Evolutionary conservation across 2,329 filamentous ascomycete genomes (phyloP), one percentile per base, ranked within the genome.

Genomic region (Fusarium sarcochroum): DNA sequence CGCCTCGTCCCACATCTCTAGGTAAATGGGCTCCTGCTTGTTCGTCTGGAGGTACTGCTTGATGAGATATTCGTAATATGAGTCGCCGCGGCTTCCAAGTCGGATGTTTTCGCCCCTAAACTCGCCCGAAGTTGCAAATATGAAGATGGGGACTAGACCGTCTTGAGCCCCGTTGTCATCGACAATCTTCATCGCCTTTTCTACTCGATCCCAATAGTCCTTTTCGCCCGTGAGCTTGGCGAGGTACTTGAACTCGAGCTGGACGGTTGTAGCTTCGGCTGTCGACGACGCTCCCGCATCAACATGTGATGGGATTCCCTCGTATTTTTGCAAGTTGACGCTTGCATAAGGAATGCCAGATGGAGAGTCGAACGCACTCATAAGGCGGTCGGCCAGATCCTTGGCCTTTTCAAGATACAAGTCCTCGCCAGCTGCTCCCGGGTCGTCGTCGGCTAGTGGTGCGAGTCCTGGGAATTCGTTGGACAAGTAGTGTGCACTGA

Each of bases 41-140:
- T 92, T 93, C 14, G 96, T 99, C 80, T 99, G 96, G 20, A 98
- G 85, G 77, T 97, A 98, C 79, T 99, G 96, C 82, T 99, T 99
- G 84, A 98, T 97, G 50, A 99, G 88, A 78, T 99, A 99, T 81
- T 99, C 93, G 81, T 99, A 99, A 81, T 98, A 99, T 47, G 94
- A 98, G 82, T 99, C 96, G 45, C 96, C 96, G 64, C 96, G 89
- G 77, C 93, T 98, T 38, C 96, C 96, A 21, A 98, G 86, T 18
- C 96, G 92, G 74, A 99, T 95, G 76, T 98, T 97, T 20, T 89
- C 81, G 20, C 93, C 93, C 50, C 89, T 87, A 80, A 98, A 99
- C 53, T 89, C 82, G 58, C 96, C 96, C 14, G 84, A 89, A 27
- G 90, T 87, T 6, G 96, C 89, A 77, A 93, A 90, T 70, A 99